A percentile compares a stretch with the other conserved stretches of the same genome.
Conservation (phyloP, 768 basidiomycete species). For the Dacryopinax primogenitus region DNA sequence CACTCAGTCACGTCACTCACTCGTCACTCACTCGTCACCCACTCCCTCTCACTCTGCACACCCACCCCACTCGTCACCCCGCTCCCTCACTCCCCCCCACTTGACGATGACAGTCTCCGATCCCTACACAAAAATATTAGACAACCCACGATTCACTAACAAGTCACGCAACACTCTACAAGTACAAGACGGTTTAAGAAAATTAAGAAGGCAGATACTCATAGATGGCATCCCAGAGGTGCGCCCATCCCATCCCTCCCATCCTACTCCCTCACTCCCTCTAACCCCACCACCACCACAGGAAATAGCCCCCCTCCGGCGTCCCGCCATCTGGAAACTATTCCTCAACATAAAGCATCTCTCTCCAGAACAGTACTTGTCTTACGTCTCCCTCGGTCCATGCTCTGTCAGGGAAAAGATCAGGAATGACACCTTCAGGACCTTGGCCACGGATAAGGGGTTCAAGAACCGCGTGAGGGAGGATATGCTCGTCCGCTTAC, state of each 20-base stretch:
- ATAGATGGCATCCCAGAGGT: slow-evolving; percentile 82
- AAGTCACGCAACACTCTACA: slow-evolving; percentile 50
- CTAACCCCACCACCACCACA: not conserved
- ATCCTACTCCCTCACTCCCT: not conserved
- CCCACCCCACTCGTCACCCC: not conserved
- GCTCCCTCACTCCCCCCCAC: not conserved
- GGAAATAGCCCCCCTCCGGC: slow-evolving; percentile 58
- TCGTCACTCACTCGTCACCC: not conserved
- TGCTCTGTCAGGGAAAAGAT: slow-evolving; percentile 86
- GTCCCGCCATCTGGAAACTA: slow-evolving; percentile 90
- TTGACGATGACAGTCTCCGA: slow-evolving; percentile 36
- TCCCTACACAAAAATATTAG: slow-evolving; percentile 69
- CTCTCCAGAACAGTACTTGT: slow-evolving; percentile 58
- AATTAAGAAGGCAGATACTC: slow-evolving; percentile 72
- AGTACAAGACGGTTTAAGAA: slow-evolving; percentile 74
- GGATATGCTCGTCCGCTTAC: slow-evolving; percentile 88
- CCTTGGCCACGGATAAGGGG: slow-evolving; percentile 89
- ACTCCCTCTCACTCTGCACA: not conserved
- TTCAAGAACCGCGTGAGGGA: slow-evolving; percentile 95
- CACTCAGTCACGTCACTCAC: too few species aligned
- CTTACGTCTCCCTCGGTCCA: slow-evolving; percentile 70
- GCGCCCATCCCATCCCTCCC: slow-evolving; percentile 24
- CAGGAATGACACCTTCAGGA: slow-evolving; percentile 92
- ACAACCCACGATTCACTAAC: slow-evolving; percentile 50
- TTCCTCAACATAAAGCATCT: slow-evolving; percentile 70